Evolutionary conservation across 2,329 filamentous ascomycete genomes (phyloP), one percentile per base, ranked within the genome.

Genomic region (Colletotrichum musicola): DNA sequence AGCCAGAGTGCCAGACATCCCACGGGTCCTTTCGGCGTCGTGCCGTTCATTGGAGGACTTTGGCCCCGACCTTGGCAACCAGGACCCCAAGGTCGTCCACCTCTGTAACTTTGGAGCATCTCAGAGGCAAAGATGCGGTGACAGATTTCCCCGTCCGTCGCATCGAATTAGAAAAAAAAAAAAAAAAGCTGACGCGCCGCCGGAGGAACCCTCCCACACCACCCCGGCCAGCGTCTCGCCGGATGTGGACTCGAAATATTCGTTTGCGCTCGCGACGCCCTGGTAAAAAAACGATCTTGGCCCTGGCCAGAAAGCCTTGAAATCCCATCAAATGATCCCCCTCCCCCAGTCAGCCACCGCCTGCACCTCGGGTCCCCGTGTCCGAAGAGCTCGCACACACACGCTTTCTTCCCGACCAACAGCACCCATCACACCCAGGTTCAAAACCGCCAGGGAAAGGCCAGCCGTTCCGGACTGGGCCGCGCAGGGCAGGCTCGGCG

Each of bases 341-440:
- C 18, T 44, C 42, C 16, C 44, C 30, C 30, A 35, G 16, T 47
- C 22, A 61, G 56, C 49, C 62, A 61, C 18, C 18, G 7, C 4
- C 49, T 69, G 62, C 66, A 69, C 12, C 18, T 66, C 62, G 66
- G 66, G 50, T 18, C 35, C 7, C 7, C 20, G 38, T 22, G 10
- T 4, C 62, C 62, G 44, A 66, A 27, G n/a, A 6, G n/a, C 22
- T 51, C 44, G 30, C 38, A 25, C 30, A 10, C 30, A 35, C 40
- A 42, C 22, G 22, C 40, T 13, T 13, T 9, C 30, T 6, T 22
- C 44, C 35, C 46, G 40, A 20, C 14, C 22, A 42, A 27, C 38
- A 42, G 13, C 27, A 14, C 27, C 14, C 18, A 25, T 20, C 54
- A 44, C 6, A 13, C 18, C 27, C 56, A 38, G 22, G 14, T 14